Percentiles rank a stretch among this genome's conserved stretches.
Evolutionary conservation across 1,284 basidiomycete species (phyloP).

Genomic region (Heimioporus retisporus): DNA sequence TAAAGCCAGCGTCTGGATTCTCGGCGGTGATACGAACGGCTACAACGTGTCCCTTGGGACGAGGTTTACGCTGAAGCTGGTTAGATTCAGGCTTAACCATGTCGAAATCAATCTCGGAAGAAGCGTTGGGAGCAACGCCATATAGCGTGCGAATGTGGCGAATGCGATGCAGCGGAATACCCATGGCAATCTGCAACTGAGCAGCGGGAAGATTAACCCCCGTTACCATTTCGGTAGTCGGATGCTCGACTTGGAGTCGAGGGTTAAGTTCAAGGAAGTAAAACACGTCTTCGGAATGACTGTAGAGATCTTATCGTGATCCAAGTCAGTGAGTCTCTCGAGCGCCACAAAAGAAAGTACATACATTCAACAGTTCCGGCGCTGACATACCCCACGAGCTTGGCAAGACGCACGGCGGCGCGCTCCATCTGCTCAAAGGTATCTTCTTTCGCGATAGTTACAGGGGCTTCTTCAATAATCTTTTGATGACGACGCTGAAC

Average conservation of each 20-base stretch:
- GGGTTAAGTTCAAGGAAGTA: slow-evolving; percentile 99
- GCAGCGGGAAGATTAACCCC: slow-evolving; percentile 99
- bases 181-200: slow-evolving; percentile 99
- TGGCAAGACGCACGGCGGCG: slow-evolving; percentile 96
- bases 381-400: slow-evolving; percentile 99
- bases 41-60: slow-evolving; percentile 98
- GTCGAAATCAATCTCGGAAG: slow-evolving; percentile 97
- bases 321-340: slow-evolving; percentile 12
- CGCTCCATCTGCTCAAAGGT: slow-evolving; percentile 99
- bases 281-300: slow-evolving; percentile 93
- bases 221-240: slow-evolving; percentile 99
- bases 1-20: slow-evolving; percentile 99
- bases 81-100: slow-evolving; percentile 90
- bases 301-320: slow-evolving; percentile 86
- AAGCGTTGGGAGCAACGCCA: slow-evolving; percentile 89
- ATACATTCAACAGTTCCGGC: slow-evolving; percentile 98
- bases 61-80: slow-evolving; percentile 94
- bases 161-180: slow-evolving; percentile 96
- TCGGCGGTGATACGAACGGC: slow-evolving; percentile 99
- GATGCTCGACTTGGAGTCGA: slow-evolving; percentile 99
- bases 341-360: slow-evolving; percentile 32
- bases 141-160: slow-evolving; percentile 97
- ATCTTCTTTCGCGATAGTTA: slow-evolving; percentile 94
- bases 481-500: slow-evolving; percentile 99
- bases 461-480: slow-evolving; percentile 99